phyloP scores from a whole-genome alignment of 2,329 filamentous ascomycete genomes.

The Emergomyces orientalis region DNA sequence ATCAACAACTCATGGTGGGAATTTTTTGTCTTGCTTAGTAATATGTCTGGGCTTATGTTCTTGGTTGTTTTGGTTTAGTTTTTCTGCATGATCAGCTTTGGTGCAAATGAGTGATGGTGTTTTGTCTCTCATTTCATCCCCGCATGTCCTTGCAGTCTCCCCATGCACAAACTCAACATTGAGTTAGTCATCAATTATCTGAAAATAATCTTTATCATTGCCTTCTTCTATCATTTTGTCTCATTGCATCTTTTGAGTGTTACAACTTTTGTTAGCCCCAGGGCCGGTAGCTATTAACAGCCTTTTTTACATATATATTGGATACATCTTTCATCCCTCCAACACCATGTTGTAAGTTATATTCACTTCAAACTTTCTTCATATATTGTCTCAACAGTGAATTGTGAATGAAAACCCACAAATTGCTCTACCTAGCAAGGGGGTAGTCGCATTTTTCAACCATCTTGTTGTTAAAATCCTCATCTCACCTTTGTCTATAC shows the following conservation, averaged over 20 bases:
- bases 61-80: not conserved
- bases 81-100: not conserved
- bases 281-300: not conserved
- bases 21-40: not conserved
- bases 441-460: not conserved
- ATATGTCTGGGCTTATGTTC: not conserved
- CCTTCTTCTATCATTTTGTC: not conserved
- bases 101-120: not conserved
- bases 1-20: not conserved
- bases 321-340: not conserved
- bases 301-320: not conserved
- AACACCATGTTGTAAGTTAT: conserved; percentile 21
- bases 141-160: not conserved
- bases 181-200: not conserved
- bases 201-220: not conserved
- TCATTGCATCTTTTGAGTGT: not conserved
- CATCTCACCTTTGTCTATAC: conserved; percentile 30
- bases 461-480: conserved; percentile 18
- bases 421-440: not conserved
- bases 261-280: not conserved
- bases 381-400: not conserved
- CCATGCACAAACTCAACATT: not conserved
- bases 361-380: not conserved
- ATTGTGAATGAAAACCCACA: not conserved
- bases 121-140: not conserved